Evolutionary conservation across 1,139 yeast species (phyloP).

Genomic region (Suhomyces coccinellae): DNA sequence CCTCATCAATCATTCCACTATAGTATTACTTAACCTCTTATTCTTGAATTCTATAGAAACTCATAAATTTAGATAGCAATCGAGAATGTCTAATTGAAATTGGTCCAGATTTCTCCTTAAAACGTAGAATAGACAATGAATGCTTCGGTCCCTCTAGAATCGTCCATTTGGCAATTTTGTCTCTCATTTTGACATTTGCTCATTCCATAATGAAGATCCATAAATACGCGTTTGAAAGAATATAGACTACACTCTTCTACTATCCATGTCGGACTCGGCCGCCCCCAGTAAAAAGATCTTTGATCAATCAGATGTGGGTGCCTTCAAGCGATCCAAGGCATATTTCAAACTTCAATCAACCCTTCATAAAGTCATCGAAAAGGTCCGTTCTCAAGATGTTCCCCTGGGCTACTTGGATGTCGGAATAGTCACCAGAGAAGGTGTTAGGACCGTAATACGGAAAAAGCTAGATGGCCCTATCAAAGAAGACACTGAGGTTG

Average conservation of each 20-base stretch:
- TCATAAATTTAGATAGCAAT: too few relatives aligned
- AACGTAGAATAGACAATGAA: too few relatives aligned
- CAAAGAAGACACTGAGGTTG: background rate
- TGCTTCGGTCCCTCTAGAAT: too few relatives aligned
- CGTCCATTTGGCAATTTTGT: too few relatives aligned
- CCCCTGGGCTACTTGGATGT: constrained; percentile 27
- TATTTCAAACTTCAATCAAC: constrained; percentile 26
- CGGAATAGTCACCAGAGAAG: constrained; percentile 24
- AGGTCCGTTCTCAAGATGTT: constrained; percentile 31
- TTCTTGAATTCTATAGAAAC: too few relatives aligned
- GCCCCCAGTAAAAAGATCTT: constrained; percentile 35
- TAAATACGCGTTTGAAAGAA: background rate
- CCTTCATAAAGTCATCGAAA: constrained; percentile 23
- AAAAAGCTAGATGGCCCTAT: constrained; percentile 7
- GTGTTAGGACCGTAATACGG: background rate
- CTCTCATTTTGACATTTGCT: too few relatives aligned
- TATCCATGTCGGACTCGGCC: background rate
- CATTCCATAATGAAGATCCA: background rate
- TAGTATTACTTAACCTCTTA: too few relatives aligned
- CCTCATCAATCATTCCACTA: too few relatives aligned
- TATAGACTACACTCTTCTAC: background rate
- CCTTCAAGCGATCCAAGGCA: constrained; percentile 32
- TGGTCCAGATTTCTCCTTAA: too few relatives aligned
- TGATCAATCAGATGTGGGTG: constrained; percentile 28
- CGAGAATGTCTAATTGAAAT: too few relatives aligned